Evolutionary conservation across 805 yeast genomes (phyloP).

Genomic region (Metschnikowia orientalis): DNA sequence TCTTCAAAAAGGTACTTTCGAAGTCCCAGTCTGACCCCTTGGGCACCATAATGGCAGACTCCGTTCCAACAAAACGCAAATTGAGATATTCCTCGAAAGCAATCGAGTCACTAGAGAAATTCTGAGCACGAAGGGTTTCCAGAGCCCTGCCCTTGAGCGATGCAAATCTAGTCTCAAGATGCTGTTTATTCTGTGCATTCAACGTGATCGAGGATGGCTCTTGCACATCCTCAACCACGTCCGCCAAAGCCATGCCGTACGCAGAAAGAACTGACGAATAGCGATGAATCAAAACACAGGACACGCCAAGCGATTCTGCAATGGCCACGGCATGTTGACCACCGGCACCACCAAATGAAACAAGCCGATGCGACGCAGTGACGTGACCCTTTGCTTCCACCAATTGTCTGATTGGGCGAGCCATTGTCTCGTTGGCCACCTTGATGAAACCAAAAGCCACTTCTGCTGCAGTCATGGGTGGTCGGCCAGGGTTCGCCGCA

Average conservation of each 20-base stretch:
- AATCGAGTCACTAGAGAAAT: slow-evolving; percentile 10
- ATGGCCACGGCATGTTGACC: slow-evolving; percentile 20
- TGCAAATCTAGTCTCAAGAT: slow-evolving; percentile 6
- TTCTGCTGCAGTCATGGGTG: slow-evolving; percentile 16
- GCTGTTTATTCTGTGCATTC: not conserved
- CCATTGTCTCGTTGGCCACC: slow-evolving; percentile 21
- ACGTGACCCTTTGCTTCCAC: slow-evolving; percentile 19
- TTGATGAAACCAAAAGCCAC: slow-evolving; percentile 18
- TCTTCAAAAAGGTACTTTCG: slow-evolving; percentile 9
- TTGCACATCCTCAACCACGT: slow-evolving; percentile 19
- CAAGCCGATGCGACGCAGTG: slow-evolving; percentile 16
- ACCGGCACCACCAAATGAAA: slow-evolving; percentile 20
- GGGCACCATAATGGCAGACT: slow-evolving; percentile 17
- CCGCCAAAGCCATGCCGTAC: slow-evolving; percentile 21
- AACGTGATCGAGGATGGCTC: slow-evolving; percentile 13
- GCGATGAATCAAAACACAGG: slow-evolving; percentile 16
- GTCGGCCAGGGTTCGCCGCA: slow-evolving; percentile 9
- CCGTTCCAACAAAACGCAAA: slow-evolving; percentile 17
- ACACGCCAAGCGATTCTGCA: slow-evolving; percentile 17
- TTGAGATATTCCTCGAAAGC: slow-evolving; percentile 16
- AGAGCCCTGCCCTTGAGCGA: slow-evolving; percentile 8
- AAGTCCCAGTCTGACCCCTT: slow-evolving; percentile 15
- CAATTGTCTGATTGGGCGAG: slow-evolving; percentile 18
- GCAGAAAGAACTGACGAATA: slow-evolving; percentile 21
- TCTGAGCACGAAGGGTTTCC: slow-evolving; percentile 11